Percentiles rank a stretch among this genome's conserved stretches.
These are phyloP conservation scores for Geosiphon pyriformis DNA, from an alignment of 192 early-diverging fungal species.

Conservation along the genomic window DNA sequence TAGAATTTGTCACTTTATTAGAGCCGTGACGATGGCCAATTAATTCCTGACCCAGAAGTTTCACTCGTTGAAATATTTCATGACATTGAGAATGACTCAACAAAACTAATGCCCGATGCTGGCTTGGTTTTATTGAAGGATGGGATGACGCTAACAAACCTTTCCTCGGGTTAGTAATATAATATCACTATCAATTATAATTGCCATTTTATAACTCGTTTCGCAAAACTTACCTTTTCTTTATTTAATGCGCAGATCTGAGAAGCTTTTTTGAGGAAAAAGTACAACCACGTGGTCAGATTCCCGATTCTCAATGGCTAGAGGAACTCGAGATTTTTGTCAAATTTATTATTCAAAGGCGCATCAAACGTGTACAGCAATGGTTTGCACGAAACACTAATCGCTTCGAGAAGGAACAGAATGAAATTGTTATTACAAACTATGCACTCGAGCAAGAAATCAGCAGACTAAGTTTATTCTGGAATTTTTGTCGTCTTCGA, in stretches of 20 bases:
- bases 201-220: background rate
- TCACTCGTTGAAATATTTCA: background rate
- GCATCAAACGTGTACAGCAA: conserved; percentile 9
- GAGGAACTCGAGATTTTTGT: background rate
- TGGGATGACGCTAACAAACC: background rate
- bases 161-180: background rate
- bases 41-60: background rate
- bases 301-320: conserved; percentile 17
- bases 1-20: background rate
- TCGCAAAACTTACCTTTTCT: background rate
- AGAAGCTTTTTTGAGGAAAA: conserved; percentile 18
- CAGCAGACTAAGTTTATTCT: background rate
- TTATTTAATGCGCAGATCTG: conserved; percentile 2
- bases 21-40: conserved; percentile 2
- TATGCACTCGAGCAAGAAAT: conserved; percentile 19
- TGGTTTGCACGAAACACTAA: conserved; percentile 19
- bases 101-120: background rate
- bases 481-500: conserved; percentile 17
- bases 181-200: background rate
- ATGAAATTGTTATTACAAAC: conserved; percentile 8
- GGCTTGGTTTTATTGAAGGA: conserved; percentile 4
- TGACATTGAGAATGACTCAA: background rate
- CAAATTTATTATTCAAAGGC: conserved; percentile 16
- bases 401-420: conserved; percentile 21
- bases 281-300: background rate